Evolutionary conservation across 768 basidiomycete species (phyloP), one percentile per base, ranked within the genome.

Genomic region (Suillus discolor): DNA sequence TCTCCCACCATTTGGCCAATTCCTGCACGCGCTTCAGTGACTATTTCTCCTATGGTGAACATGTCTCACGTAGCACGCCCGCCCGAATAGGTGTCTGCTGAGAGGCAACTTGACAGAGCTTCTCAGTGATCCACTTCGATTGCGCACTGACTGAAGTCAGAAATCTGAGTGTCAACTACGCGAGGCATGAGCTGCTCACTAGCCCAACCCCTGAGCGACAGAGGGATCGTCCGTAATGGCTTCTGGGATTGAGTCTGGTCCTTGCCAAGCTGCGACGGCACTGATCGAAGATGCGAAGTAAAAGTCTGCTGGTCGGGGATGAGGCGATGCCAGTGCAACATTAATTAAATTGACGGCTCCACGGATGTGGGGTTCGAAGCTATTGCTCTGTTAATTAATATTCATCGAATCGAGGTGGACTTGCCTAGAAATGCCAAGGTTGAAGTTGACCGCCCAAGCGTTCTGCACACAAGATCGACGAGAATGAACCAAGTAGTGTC

Each of bases 1-100:
- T 87, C 84, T 1, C 85, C 85, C 3, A 83, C 85, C 76, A 87
- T 80, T 67, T 87, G 86, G 4, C 86, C 85, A n/a, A 87, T 84
- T 16, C 85, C 74, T 65, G 84, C 65, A 1, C 81, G 77, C 18
- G 77, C 79, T 23, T 79, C 77, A 16, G 68, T 1, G 79, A 67
- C 63, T 55, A 18, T 18, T 28, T 7, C 2, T 4, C 44, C 9
- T 4, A 34, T 36, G 9, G n/a, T 31, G n/a, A 15, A 57, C 12
- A 63, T 20, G 9, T 66, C 70, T 65, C 64, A 75, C 73, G 68
- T 8, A 74, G 62, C 28, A 76, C 54, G 3, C 65, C 67, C 2
- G 73, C 65, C 11, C 62, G 57, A 61, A 75, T 66, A 12, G 68
- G 65, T n/a, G 73, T 75, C 49, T 65, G 65, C 15, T 70, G 71